Evolutionary conservation across 2,329 filamentous ascomycete genomes (phyloP), one percentile per base, ranked within the genome.

Genomic region (Stagonosporopsis cucurbitacearum): DNA sequence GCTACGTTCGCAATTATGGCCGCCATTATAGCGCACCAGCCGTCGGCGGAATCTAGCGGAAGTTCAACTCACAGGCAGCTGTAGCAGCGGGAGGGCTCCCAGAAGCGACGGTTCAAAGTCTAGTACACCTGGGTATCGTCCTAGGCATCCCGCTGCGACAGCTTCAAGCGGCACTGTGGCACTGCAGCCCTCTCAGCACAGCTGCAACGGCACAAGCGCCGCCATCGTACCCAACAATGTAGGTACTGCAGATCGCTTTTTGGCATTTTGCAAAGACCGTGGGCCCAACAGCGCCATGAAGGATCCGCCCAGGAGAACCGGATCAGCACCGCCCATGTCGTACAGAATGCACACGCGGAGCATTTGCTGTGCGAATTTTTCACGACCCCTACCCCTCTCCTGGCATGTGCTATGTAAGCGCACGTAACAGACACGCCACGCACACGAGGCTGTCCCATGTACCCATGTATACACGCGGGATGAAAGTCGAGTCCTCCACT

Each of bases 401-500:
- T 42, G 36, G 43, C 15, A 42, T 47, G 12, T 36, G 26, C 42
- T 30, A n/a, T n/a, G n/a, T n/a, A 46, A 36, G 41, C 42, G 46
- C 41, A 50, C 22, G 40, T 33, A 51, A 51, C 53, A 20, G 47
- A 56, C 47, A 51, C 47, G 47, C 47, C 47, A 47, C 41, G 47
- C n/a, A 46, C 42, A 5, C 42, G 37, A 51, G 37, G 26, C 17
- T 30, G 9, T 28, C 17, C 25, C 47, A 20, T 51, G 20, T 32
- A 12, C 26, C 25, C 25, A 26, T 26, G 25, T 26, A 26, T 9
- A 37, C n/a, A 35, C 53, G 42, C 53, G 42, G 47, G 53, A 51
- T 56, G 53, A 36, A 47, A 23, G 30, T 50, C 36, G 8, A 45
- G 17, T 19, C 35, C 46, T 55, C 53, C 53, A 56, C 57, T 49